These are phyloP conservation scores for Oropetium thomaeum DNA, from an alignment of 176 grass and related monocot genomes.

Conservation along the genomic window DNA sequence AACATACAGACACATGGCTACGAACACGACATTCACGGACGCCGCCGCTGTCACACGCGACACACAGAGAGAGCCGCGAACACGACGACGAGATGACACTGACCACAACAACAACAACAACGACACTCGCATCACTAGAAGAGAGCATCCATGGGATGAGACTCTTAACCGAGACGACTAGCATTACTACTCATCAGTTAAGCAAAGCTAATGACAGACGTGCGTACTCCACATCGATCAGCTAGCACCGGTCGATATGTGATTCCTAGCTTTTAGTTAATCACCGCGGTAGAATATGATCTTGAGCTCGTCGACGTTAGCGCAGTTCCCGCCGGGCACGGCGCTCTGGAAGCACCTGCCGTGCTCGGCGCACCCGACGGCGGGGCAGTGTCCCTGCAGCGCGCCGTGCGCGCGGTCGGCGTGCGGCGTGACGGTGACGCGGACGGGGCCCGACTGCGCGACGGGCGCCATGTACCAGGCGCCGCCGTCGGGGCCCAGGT, in stretches of 20 bases:
- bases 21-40: background rate
- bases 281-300: constrained; percentile 43
- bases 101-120: too few species aligned
- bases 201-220: background rate
- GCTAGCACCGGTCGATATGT: too few species aligned
- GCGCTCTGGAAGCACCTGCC: constrained; percentile 5
- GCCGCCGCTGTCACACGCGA: too few species aligned
- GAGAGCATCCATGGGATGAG: too few species aligned
- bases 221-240: too few species aligned
- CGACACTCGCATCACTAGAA: too few species aligned
- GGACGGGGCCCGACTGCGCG: background rate
- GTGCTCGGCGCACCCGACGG: background rate
- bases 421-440: constrained; percentile 20
- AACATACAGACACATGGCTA: background rate
- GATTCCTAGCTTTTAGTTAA: too few species aligned
- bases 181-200: too few species aligned
- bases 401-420: background rate
- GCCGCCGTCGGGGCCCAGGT: constrained; percentile 37
- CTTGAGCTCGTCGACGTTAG: constrained; percentile 46
- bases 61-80: too few species aligned
- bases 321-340: constrained; percentile 31
- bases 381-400: background rate
- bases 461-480: constrained; percentile 31
- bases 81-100: too few species aligned
- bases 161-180: too few species aligned